These are phyloP conservation scores for Umbilicaria muhlenbergii DNA, from an alignment of 495 filamentous ascomycete genomes.

Conservation along the genomic window DNA sequence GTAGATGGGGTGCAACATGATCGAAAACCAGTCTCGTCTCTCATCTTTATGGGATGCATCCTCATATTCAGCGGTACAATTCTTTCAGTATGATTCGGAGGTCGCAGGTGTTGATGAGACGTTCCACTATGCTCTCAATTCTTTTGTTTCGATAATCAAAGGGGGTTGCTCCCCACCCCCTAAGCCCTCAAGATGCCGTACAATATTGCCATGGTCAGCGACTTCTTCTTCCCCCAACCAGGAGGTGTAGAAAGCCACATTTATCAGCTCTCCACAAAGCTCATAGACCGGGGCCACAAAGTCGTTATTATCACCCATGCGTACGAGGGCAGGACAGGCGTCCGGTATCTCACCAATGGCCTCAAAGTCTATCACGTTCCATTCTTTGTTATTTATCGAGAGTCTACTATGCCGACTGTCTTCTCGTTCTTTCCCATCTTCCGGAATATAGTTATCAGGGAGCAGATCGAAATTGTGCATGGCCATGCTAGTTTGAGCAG, in stretches of 20 bases:
- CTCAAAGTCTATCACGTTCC: constrained; percentile 97
- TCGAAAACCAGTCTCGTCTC: neutral
- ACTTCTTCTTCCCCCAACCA: constrained; percentile 97
- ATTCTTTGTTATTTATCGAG: constrained; percentile 88
- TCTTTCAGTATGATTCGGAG: too few species aligned
- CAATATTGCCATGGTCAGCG: constrained; percentile 90
- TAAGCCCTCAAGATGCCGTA: constrained; percentile 37
- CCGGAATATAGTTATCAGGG: constrained; percentile 84
- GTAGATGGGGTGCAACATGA: neutral
- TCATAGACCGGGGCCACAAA: constrained; percentile 94
- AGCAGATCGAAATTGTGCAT: constrained; percentile 92
- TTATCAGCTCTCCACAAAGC: constrained; percentile 89
- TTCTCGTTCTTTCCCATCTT: constrained; percentile 98
- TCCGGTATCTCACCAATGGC: constrained; percentile 96
- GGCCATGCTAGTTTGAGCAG: constrained; percentile 86
- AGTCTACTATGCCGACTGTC: constrained; percentile 89
- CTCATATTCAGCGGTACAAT: neutral
- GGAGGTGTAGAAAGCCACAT: constrained; percentile 95
- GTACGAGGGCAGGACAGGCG: constrained; percentile 79
- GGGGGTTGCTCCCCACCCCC: neutral
- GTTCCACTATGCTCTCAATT: too few species aligned
- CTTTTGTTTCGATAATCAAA: too few species aligned
- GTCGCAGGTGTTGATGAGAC: too few species aligned
- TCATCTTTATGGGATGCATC: neutral
- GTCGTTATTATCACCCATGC: constrained; percentile 96